Conservation (phyloP, 2,329 filamentous ascomycete species). For the Aspergillus aculeatinus region DNA sequence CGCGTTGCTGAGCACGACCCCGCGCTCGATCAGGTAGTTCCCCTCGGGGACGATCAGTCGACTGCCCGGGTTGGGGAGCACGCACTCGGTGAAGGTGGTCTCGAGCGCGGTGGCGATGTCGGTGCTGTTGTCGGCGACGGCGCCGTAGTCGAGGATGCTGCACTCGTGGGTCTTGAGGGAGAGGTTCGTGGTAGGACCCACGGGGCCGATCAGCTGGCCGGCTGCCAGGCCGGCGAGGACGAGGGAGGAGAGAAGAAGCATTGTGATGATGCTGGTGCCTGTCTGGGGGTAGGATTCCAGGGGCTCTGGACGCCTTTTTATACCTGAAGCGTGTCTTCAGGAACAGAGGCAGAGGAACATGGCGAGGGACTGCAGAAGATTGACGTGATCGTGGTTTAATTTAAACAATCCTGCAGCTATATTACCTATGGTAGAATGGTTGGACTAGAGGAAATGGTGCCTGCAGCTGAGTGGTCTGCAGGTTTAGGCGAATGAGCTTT, state of each 20-base stretch:
- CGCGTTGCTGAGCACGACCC: slow-evolving; percentile 29
- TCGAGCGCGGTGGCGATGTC: slow-evolving; percentile 32
- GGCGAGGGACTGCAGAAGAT: no score
- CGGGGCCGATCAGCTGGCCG: slow-evolving; percentile 21
- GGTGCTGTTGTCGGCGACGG: slow-evolving; percentile 31
- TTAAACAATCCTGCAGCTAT: no score
- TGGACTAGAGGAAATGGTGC: no score
- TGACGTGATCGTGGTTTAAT: no score
- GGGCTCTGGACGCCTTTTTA: no score
- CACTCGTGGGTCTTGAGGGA: slow-evolving; percentile 29
- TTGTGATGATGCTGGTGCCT: not conserved
- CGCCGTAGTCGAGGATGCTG: slow-evolving; percentile 35
- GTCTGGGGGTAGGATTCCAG: not conserved
- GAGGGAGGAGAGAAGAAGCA: not conserved
- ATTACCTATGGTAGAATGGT: no score
- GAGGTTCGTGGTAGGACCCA: slow-evolving; percentile 31
- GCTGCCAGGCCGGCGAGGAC: not conserved
- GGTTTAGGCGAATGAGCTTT: no score
- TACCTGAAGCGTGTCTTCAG: no score
- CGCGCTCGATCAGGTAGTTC: slow-evolving; percentile 27
- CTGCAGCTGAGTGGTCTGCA: no score
- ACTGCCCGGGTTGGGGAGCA: slow-evolving; percentile 20
- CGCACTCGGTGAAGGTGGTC: slow-evolving; percentile 29
- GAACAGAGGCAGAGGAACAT: not conserved
- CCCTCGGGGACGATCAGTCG: slow-evolving; percentile 30